phyloP scores from a whole-genome alignment of 2,329 filamentous ascomycete genomes.

The Davidsoniella virescens region DNA sequence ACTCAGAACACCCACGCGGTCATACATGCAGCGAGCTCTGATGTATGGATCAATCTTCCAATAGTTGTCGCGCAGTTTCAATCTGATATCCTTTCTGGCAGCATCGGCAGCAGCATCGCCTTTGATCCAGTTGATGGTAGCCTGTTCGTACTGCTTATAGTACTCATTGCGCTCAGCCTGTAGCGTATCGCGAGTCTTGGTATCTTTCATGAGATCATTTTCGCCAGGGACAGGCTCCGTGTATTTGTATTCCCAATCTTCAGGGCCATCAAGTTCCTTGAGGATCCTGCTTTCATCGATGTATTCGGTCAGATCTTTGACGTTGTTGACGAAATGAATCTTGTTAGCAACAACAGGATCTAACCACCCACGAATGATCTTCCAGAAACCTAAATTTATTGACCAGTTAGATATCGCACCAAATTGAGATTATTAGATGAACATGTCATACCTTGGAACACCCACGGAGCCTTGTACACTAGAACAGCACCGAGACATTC shows the following conservation, averaged over 20 bases:
- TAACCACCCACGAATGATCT: conserved; percentile 86
- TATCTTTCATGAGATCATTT: conserved; percentile 57
- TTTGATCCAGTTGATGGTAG: conserved; percentile 60
- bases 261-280: conserved; percentile 71
- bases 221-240: conserved; percentile 60
- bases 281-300: conserved; percentile 56
- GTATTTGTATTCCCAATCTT: conserved; percentile 73
- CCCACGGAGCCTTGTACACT: conserved; percentile 91
- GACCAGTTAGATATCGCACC: background rate
- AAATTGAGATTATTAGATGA: background rate
- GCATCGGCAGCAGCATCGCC: conserved; percentile 32
- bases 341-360: conserved; percentile 92
- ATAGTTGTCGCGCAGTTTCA: conserved; percentile 55
- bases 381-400: conserved; percentile 60
- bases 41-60: conserved; percentile 84
- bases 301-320: conserved; percentile 62
- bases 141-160: conserved; percentile 57
- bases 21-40: conserved; percentile 68
- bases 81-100: conserved; percentile 45
- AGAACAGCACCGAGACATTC: conserved; percentile 80
- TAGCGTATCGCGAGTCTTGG: conserved; percentile 44
- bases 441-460: conserved; percentile 61
- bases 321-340: conserved; percentile 78
- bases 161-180: conserved; percentile 46
- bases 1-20: conserved; percentile 58